Evolutionary conservation across 805 yeast genomes (phyloP).

Genomic region (Candida insectorum): DNA sequence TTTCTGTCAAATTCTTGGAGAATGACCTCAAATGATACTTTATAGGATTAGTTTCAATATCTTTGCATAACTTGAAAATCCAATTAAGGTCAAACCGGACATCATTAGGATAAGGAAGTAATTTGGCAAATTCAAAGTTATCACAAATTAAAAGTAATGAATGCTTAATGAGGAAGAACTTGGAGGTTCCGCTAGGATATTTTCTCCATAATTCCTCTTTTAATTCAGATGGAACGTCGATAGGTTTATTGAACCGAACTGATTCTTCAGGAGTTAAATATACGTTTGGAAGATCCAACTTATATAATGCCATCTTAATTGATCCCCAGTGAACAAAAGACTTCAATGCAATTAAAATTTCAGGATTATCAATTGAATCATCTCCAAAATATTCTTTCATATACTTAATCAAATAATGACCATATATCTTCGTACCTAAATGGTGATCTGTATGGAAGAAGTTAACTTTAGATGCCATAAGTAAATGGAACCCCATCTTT

Average conservation of each 20-base stretch:
- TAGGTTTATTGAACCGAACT: slow-evolving; percentile 35
- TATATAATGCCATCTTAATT: slow-evolving; percentile 44
- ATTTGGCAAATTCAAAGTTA: slow-evolving; percentile 33
- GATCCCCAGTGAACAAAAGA: slow-evolving; percentile 56
- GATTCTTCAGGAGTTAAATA: slow-evolving; percentile 26
- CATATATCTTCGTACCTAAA: slow-evolving; percentile 48
- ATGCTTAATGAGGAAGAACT: slow-evolving; percentile 40
- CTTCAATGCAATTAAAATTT: slow-evolving; percentile 45
- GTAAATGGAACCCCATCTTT: slow-evolving; percentile 37
- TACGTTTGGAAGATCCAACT: slow-evolving; percentile 37
- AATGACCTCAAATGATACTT: slow-evolving; percentile 45
- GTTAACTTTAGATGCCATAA: slow-evolving; percentile 47
- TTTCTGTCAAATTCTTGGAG: slow-evolving; percentile 27
- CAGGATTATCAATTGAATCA: slow-evolving; percentile 35
- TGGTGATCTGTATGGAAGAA: slow-evolving; percentile 57
- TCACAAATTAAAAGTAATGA: slow-evolving; percentile 28
- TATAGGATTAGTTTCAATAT: slow-evolving; percentile 46
- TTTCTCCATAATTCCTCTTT: slow-evolving; percentile 38
- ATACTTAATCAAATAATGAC: slow-evolving; percentile 37
- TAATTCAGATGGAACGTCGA: slow-evolving; percentile 39
- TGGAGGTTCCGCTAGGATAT: slow-evolving; percentile 54
- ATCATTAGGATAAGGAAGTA: slow-evolving; percentile 29
- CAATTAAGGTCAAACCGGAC: slow-evolving; percentile 23
- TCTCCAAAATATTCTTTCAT: slow-evolving; percentile 39
- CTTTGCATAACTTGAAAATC: slow-evolving; percentile 39